Evolutionary conservation across 768 basidiomycete genomes (phyloP).

Genomic region (Crassisporium funariophilum): DNA sequence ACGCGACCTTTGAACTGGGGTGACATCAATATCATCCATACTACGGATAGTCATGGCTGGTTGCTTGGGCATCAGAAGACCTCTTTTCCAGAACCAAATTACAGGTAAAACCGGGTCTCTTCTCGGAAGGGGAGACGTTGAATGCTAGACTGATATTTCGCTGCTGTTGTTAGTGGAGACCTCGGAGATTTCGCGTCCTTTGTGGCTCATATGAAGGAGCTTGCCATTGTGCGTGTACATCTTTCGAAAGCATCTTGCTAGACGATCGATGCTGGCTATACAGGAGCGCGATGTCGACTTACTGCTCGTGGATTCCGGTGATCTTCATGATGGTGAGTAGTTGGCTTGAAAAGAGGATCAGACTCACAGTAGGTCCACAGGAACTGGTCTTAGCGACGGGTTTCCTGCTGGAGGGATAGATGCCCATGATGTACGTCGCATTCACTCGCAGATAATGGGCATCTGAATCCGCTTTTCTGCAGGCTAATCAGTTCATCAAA

Average conservation of each 20-base stretch:
- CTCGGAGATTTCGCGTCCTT: conserved; percentile 88
- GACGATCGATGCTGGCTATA: neutral
- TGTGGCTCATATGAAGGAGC: conserved; percentile 75
- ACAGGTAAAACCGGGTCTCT: conserved; percentile 30
- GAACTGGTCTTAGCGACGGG: conserved; percentile 79
- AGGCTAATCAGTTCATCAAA: conserved; percentile 78
- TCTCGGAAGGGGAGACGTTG: no score
- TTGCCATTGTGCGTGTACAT: conserved; percentile 52
- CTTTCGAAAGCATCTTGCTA: neutral
- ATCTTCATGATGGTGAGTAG: conserved; percentile 65
- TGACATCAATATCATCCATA: conserved; percentile 87
- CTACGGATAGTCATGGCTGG: conserved; percentile 77
- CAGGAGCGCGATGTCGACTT: conserved; percentile 78
- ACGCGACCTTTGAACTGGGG: conserved; percentile 76
- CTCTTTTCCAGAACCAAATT: conserved; percentile 75
- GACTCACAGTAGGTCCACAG: conserved; percentile 31
- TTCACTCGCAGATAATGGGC: neutral
- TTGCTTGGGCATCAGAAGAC: conserved; percentile 82
- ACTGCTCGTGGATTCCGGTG: conserved; percentile 81
- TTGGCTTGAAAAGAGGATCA: neutral
- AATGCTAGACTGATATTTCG: conserved; percentile 15
- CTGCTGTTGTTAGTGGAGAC: conserved; percentile 30
- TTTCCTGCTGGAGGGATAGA: conserved; percentile 70
- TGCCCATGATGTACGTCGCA: conserved; percentile 59
- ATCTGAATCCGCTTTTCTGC: neutral